Base-by-base conservation (phyloP, 2,329 filamentous ascomycete genomes). In the Westerdykella aurantiaca region DNA sequence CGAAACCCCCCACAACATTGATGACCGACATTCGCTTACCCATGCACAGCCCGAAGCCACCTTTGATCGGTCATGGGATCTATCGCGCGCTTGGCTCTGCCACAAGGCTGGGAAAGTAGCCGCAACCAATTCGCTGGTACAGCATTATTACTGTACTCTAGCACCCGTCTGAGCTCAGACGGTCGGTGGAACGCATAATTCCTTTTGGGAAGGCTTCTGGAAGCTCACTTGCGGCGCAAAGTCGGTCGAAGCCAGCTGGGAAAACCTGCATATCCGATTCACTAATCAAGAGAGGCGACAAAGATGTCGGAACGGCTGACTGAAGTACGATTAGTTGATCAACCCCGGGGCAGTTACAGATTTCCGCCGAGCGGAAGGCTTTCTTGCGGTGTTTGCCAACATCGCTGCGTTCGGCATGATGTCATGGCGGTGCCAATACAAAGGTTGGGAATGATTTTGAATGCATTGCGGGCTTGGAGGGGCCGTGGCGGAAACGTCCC, bases 181-280 rank as follows among this genome's bases (percentile, higher is more conserved):
- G 38, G 37, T 35, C 41, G 39, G 35, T 31, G 13, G 18, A 29
- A 4, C 25, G 4, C 9, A 9, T 12, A 6, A 12, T 47, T 49
- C 44, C 29, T 29, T 41, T 51, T 43, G 46, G 56, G 57, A 41
- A 61, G 46, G 50, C 38, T 60, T 61, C 57, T 53, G 42, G 56
- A 58, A 56, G 49, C 12, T 17, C 23, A 33, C 41, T 35, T 29
- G 4, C 9, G 25, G 25, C 11, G 25, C 25, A 29, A 12, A 29
- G 25, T 10, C 25, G 25, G 25, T 29, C 25, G 9, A 29, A 29
- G 25, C 25, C 11, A 9, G 25, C 25, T 29, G 25, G 25, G 6
- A 29, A 29, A 29, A 29, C 25, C 25, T 29, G 25, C 9, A 9
- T 29, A 29, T 29, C 11, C 25, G 25, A 29, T 29, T 29, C 48